Conservation (phyloP, 2,329 filamentous ascomycete genomes). For the Aspergillus thermomutatus region DNA sequence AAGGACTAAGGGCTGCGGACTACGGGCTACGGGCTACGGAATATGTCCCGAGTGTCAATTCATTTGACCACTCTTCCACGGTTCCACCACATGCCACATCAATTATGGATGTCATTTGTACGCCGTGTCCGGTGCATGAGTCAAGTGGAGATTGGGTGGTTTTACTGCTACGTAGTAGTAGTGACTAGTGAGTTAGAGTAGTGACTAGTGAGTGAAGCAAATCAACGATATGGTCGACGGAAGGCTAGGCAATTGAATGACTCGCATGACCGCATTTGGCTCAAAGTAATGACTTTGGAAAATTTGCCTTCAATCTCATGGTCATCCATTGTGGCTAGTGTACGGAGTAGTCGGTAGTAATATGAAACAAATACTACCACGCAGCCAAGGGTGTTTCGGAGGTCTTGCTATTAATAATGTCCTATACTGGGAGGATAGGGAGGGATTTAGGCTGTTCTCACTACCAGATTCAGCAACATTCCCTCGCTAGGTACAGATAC, state of each 20-base stretch:
- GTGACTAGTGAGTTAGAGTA: not conserved
- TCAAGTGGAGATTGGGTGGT: conserved; percentile 20
- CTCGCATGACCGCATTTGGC: conserved; percentile 11
- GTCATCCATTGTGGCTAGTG: not conserved
- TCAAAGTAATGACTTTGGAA: not conserved
- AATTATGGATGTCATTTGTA: not conserved
- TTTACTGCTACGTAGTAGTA: not conserved
- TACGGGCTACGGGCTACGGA: no score
- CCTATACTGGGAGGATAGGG: no score
- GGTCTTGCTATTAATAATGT: not conserved
- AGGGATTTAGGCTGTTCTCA: not conserved
- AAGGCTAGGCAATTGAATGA: conserved; percentile 12
- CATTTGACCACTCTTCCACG: no score
- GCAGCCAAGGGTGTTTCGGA: not conserved
- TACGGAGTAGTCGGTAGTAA: not conserved
- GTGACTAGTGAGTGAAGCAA: not conserved
- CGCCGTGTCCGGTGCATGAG: conserved; percentile 25
- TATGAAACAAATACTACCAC: not conserved
- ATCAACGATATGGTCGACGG: conserved; percentile 4
- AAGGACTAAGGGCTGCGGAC: no score
- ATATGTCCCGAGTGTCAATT: no score
- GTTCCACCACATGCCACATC: no score
- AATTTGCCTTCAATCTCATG: not conserved
- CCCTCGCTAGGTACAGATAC: no score
- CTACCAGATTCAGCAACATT: no score